phyloP scores from a whole-genome alignment of 108 stramenopile species.

The Schizochytrium sp. region DNA sequence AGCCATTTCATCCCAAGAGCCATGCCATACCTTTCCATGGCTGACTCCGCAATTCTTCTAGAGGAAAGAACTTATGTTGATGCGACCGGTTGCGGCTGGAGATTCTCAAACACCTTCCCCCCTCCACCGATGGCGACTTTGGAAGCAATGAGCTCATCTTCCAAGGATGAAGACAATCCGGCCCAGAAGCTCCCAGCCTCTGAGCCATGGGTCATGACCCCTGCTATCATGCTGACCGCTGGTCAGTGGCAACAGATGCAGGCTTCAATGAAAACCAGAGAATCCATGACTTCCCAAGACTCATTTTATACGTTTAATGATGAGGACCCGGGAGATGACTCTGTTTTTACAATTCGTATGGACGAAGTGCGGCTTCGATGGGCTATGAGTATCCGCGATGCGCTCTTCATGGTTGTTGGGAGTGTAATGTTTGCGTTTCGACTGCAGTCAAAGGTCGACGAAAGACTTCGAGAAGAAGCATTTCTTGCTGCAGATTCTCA shows the following conservation, averaged over 20 bases:
- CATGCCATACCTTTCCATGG: neutral
- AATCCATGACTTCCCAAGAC: neutral
- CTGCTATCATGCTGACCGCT: constrained; percentile 45
- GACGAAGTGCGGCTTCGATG: constrained; percentile 29
- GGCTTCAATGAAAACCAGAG: neutral
- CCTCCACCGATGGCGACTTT: neutral
- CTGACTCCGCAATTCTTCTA: constrained; percentile 27
- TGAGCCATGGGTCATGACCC: constrained; percentile 52
- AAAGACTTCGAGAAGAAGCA: constrained; percentile 15
- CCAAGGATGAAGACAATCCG: neutral
- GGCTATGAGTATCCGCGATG: constrained; percentile 39
- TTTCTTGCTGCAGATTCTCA: neutral
- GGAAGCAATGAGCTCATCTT: neutral
- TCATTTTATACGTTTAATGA: neutral
- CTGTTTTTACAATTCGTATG: constrained; percentile 12
- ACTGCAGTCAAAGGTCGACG: constrained; percentile 46
- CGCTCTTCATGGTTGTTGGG: constrained; percentile 51
- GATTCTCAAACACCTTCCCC: constrained; percentile 35
- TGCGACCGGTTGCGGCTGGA: constrained; percentile 45
- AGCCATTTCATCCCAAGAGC: constrained; percentile 26
- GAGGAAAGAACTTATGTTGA: constrained; percentile 32
- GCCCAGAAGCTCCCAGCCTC: neutral
- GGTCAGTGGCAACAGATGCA: constrained; percentile 50
- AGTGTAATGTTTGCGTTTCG: constrained; percentile 18
- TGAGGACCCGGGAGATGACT: neutral